Evolutionary conservation across 768 basidiomycete genomes (phyloP).

Genomic region (Pleurotus sapidus): DNA sequence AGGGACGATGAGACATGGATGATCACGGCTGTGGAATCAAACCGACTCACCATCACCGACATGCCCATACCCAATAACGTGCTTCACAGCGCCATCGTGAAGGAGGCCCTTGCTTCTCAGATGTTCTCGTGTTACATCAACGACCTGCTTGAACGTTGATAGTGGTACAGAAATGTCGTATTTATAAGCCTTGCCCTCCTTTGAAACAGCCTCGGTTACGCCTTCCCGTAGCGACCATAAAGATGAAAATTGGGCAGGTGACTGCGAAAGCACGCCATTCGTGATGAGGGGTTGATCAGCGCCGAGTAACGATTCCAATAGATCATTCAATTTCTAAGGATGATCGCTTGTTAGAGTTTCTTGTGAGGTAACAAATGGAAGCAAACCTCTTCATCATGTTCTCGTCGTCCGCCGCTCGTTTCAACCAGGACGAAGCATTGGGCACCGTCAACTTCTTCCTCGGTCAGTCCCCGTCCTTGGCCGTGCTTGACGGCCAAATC

Average conservation of each 20-base stretch:
- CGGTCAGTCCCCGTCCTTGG: conserved; percentile 71
- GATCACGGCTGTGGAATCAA: neutral
- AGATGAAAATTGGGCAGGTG: conserved; percentile 82
- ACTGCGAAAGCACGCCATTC: conserved; percentile 91
- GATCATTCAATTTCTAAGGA: conserved; percentile 73
- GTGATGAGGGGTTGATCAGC: conserved; percentile 75
- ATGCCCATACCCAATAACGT: conserved; percentile 93
- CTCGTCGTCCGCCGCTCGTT: conserved; percentile 88
- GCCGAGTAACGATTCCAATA: conserved; percentile 77
- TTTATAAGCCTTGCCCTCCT: conserved; percentile 95
- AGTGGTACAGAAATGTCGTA: conserved; percentile 94
- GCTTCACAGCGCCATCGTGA: conserved; percentile 70
- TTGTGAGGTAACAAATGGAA: conserved; percentile 1
- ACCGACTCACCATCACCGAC: conserved; percentile 83
- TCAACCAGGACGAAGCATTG: conserved; percentile 91
- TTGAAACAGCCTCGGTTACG: conserved; percentile 87
- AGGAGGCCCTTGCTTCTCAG: conserved; percentile 69
- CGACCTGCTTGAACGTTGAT: conserved; percentile 80
- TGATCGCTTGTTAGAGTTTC: conserved; percentile 1
- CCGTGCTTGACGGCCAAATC: conserved; percentile 83
- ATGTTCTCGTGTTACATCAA: conserved; percentile 75
- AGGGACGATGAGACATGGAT: conserved; percentile 1
- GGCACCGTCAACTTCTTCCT: conserved; percentile 73
- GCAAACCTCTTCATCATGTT: conserved; percentile 89
- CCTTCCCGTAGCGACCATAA: conserved; percentile 93